A percentile compares a stretch with the other conserved stretches of the same genome.
phyloP scores from a whole-genome alignment of 768 basidiomycete genomes.

The Suillus luteus region DNA sequence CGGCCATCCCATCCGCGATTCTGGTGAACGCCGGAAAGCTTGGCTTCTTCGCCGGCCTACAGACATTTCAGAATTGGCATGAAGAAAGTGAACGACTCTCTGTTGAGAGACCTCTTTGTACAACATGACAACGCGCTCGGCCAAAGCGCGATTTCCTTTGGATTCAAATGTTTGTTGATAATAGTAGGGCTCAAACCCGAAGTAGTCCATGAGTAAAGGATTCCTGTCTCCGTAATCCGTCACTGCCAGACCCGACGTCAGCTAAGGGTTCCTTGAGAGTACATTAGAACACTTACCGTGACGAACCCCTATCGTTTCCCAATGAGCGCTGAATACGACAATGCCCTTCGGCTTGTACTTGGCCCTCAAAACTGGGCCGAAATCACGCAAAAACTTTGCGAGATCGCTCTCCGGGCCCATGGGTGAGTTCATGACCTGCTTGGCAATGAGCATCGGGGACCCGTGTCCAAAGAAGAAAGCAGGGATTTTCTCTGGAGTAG shows the following conservation, averaged over 20 bases:
- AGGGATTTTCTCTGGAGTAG: conserved; percentile 62
- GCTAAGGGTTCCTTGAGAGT: background rate
- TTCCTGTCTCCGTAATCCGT: conserved; percentile 79
- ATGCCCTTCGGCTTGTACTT: conserved; percentile 82
- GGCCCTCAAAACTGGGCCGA: conserved; percentile 61
- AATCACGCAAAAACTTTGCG: conserved; percentile 59
- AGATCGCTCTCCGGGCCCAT: conserved; percentile 56
- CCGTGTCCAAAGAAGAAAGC: conserved; percentile 79
- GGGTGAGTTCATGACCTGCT: background rate
- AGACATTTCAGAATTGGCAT: background rate
- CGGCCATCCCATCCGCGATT: conserved; percentile 65
- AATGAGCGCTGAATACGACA: conserved; percentile 82
- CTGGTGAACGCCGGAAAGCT: conserved; percentile 51
- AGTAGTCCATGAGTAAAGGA: conserved; percentile 76
- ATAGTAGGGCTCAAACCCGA: conserved; percentile 58
- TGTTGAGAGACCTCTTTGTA: conserved; percentile 48
- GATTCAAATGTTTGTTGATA: conserved; percentile 72
- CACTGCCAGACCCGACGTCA: conserved; percentile 41
- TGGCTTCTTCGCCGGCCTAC: conserved; percentile 56
- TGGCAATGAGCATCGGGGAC: conserved; percentile 47
- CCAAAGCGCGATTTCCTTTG: conserved; percentile 56
- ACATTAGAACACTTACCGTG: conserved; percentile 43
- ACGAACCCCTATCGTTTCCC: conserved; percentile 65
- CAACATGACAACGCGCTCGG: conserved; percentile 60
- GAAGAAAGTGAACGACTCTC: background rate